phyloP scores from a whole-genome alignment of 306 rosid species.

The Quillaja saponaria region DNA sequence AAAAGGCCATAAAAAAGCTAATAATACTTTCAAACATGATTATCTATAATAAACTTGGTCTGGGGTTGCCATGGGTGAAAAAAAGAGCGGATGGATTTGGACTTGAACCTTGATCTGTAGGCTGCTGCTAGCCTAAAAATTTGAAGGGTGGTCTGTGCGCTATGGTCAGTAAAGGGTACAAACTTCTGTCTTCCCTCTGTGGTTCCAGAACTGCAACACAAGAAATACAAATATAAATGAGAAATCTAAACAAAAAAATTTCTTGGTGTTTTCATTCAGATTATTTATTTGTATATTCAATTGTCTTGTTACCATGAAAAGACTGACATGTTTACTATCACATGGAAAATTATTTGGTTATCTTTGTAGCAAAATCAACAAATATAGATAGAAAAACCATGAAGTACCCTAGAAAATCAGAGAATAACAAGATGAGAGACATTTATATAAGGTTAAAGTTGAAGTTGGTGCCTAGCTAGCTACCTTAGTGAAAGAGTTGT shows the following conservation, averaged over 20 bases:
- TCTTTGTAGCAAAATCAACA: neutral
- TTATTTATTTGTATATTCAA: neutral
- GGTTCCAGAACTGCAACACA: constrained; percentile 77
- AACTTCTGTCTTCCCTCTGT: constrained; percentile 90
- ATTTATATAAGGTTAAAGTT: neutral
- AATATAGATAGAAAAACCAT: constrained; percentile 2
- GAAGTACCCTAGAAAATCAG: constrained; percentile 14
- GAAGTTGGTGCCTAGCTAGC: no score
- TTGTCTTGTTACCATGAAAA: constrained; percentile 6
- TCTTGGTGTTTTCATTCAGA: no score
- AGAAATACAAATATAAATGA: neutral
- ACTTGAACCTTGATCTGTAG: constrained; percentile 72
- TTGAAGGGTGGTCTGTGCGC: constrained; percentile 91
- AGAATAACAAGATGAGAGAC: constrained; percentile 18
- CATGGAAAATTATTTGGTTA: neutral
- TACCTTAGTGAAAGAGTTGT: constrained; percentile 83
- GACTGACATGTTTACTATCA: neutral
- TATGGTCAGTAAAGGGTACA: constrained; percentile 78
- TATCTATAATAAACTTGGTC: no score
- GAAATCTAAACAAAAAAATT: constrained; percentile 10
- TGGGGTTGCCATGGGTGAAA: neutral
- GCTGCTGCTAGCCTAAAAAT: constrained; percentile 83
- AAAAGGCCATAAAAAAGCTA: neutral
- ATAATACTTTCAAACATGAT: neutral
- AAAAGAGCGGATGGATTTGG: neutral